Base-by-base conservation (phyloP, 345 rosid species). In the Populus ilicifolia region DNA sequence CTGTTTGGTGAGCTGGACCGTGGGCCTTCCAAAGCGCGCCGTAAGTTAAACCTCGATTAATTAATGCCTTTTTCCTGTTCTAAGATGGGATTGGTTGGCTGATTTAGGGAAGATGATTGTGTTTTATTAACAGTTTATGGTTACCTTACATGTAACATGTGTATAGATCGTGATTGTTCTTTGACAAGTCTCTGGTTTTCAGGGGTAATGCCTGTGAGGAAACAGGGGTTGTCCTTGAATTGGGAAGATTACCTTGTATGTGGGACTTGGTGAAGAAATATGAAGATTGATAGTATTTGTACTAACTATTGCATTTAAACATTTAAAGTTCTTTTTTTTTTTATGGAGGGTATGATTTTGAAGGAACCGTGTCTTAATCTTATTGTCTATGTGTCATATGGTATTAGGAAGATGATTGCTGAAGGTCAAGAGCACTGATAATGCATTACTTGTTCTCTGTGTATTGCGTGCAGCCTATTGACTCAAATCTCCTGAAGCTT, bases 11-110 rank as follows among this genome's bases (percentile, higher is more conserved):
- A 90, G 99, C 85, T 93, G 99, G 98, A 80, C 90, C 20, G 96
- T 96, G 74, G 98, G 97, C 67, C 96, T 96, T 69, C 99, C 98
- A 18, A 93, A 93, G 88, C 93, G 98, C 14, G 99, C 99, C 39
- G 99, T 96, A 84, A 90, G 96, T 88, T 20, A 68, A 29, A 48
- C 63, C 17, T 41, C 48, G 2, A n/a, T 16, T 21, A 75, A 63
- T 78, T 72, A 7, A 36, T 23, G 72, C 69, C 70, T 72, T 71
- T 20, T 74, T 29, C n/a, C 20, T 54, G 64, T 10, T 59, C 5
- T 59, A 59, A 59, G 29, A 59, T n/a, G 64, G 29, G 29, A n/a
- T 54, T 8, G 61, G 2, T 59, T 11, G 29, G 29, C 25, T 59
- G 27, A 9, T 59, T 23, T n/a, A 9, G 64, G 29, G 29, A 59